These are phyloP conservation scores for Lachnellula cervina DNA, from an alignment of 2,329 filamentous ascomycete genomes.

Conservation along the genomic window DNA sequence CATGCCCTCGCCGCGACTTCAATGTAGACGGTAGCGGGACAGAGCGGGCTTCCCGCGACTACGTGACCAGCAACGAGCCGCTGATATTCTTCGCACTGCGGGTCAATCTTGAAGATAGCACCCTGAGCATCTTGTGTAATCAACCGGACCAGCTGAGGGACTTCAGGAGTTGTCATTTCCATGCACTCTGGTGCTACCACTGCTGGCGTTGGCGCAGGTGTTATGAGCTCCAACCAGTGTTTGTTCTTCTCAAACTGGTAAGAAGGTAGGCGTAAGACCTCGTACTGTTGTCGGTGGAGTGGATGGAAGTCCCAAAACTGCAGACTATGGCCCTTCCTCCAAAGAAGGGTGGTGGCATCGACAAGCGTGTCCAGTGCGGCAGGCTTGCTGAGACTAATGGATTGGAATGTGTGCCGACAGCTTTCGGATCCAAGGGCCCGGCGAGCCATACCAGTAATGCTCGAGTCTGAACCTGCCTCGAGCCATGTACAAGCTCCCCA, in stretches of 20 bases:
- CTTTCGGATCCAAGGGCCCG: slow-evolving; percentile 8
- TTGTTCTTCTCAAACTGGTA: slow-evolving; percentile 4
- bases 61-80: background rate
- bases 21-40: slow-evolving; percentile 1
- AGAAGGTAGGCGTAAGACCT: background rate
- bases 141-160: background rate
- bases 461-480: slow-evolving; percentile 29
- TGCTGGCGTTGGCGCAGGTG: background rate
- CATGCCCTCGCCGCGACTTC: background rate
- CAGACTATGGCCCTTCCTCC: background rate
- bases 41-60: background rate
- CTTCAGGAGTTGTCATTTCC: background rate
- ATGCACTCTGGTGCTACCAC: background rate
- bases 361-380: background rate
- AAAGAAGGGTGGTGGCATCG: background rate
- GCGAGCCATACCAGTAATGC: slow-evolving; percentile 31
- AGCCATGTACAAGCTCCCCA: slow-evolving; percentile 26
- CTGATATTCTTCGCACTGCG: background rate
- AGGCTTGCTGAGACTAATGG: background rate
- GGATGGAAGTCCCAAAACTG: slow-evolving; percentile 1
- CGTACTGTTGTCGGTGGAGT: background rate
- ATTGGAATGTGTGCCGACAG: background rate
- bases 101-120: background rate
- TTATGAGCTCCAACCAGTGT: slow-evolving; percentile 1
- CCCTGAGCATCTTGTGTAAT: background rate